Conservation (phyloP, 805 yeast species). For the Yarrowia sp. region DNA sequence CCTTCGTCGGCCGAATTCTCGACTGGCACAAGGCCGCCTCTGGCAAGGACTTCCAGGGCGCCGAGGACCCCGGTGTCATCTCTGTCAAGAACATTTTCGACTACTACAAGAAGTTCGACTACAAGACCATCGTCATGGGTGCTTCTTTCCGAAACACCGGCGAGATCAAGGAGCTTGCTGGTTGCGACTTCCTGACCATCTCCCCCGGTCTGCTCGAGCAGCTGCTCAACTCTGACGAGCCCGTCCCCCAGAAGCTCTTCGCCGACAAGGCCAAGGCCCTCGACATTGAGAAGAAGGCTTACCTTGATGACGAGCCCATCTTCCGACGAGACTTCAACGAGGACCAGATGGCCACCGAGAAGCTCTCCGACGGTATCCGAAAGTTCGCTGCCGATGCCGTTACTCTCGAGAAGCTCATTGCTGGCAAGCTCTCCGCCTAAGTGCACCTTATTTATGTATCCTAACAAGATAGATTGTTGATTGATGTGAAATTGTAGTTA, state of each 20-base stretch:
- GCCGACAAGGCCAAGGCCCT: conserved; percentile 57
- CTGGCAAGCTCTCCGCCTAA: conserved; percentile 28
- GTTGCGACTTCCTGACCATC: conserved; percentile 94
- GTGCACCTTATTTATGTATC: conserved; percentile 20
- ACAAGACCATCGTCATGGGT: conserved; percentile 99
- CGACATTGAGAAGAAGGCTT: conserved; percentile 68
- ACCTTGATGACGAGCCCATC: conserved; percentile 76
- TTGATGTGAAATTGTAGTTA: neutral
- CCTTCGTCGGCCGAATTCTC: conserved; percentile 97
- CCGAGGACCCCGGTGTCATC: conserved; percentile 91
- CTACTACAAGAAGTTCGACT: conserved; percentile 96
- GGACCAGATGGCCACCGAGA: conserved; percentile 98
- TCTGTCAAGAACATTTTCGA: conserved; percentile 87
- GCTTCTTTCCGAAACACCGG: conserved; percentile 98
- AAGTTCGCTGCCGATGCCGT: conserved; percentile 90
- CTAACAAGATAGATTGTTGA: conserved; percentile 21
- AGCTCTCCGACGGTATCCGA: conserved; percentile 97
- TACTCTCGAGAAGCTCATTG: conserved; percentile 53
- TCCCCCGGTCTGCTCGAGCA: conserved; percentile 90
- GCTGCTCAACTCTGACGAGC: conserved; percentile 70
- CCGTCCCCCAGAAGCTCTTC: conserved; percentile 79
- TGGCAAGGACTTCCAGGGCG: conserved; percentile 79
- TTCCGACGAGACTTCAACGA: conserved; percentile 92
- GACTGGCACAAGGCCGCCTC: conserved; percentile 97
- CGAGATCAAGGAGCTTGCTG: conserved; percentile 95